phyloP scores from a whole-genome alignment of 352 stramenopile species.

The Phytophthora pistaciae region DNA sequence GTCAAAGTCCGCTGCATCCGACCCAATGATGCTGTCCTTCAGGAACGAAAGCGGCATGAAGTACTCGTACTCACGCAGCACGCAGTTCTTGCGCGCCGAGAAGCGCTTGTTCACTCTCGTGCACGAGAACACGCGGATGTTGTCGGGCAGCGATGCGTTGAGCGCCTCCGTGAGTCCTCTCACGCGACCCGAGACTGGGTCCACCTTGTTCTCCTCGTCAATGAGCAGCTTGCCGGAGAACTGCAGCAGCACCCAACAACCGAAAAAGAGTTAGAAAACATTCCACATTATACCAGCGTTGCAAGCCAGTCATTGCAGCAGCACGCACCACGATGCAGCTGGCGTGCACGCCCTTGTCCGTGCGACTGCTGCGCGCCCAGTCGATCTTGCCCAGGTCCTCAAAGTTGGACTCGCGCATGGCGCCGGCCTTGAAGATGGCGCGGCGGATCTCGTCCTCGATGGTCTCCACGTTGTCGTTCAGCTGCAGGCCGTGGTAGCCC shows the following conservation, averaged over 20 bases:
- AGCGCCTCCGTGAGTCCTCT: conserved; percentile 67
- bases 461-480: conserved; percentile 83
- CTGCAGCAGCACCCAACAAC: conserved; percentile 35
- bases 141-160: conserved; percentile 80
- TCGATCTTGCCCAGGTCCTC: conserved; percentile 90
- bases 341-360: conserved; percentile 94
- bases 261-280: background rate
- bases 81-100: conserved; percentile 87
- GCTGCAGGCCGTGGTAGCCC: conserved; percentile 81
- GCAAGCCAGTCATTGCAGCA: background rate
- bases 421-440: conserved; percentile 81
- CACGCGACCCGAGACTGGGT: conserved; percentile 64
- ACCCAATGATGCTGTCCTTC: conserved; percentile 47
- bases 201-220: conserved; percentile 74
- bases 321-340: conserved; percentile 87
- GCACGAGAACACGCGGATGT: conserved; percentile 90
- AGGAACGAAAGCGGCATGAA: conserved; percentile 89
- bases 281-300: background rate
- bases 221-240: conserved; percentile 91
- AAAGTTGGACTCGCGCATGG: conserved; percentile 91
- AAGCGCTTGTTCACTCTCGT: conserved; percentile 92
- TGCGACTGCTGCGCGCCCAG: conserved; percentile 91
- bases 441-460: conserved; percentile 87
- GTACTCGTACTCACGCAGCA: conserved; percentile 93
- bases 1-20: conserved; percentile 34